These are phyloP conservation scores for Cladosporium sp. DNA, from an alignment of 2,329 filamentous ascomycete species.

Conservation along the genomic window DNA sequence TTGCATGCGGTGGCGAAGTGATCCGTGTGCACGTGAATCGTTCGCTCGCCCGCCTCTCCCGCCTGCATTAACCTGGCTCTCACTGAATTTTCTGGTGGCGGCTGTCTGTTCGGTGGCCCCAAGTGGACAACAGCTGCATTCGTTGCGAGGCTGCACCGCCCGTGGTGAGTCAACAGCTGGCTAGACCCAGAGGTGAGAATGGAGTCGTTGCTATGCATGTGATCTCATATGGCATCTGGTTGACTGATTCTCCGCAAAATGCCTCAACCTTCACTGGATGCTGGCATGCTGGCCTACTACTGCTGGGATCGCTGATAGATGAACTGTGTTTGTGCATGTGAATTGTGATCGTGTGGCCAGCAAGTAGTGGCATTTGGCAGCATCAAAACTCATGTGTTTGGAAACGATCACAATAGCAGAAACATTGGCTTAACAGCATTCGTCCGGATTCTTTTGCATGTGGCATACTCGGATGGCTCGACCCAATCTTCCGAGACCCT, in stretches of 20 bases:
- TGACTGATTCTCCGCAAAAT: slow-evolving; percentile 11
- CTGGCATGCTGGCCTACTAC: neutral
- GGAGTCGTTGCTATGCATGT: slow-evolving; percentile 8
- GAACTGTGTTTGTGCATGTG: too few species aligned
- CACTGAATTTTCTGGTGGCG: slow-evolving; percentile 9
- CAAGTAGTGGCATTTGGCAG: too few species aligned
- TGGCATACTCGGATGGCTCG: neutral
- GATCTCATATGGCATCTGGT: slow-evolving; percentile 1
- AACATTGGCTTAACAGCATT: too few species aligned
- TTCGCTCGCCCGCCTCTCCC: slow-evolving; percentile 2
- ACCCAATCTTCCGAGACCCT: neutral
- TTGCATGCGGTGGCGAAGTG: slow-evolving; percentile 10
- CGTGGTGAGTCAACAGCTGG: neutral
- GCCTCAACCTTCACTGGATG: slow-evolving; percentile 4
- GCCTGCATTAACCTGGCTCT: slow-evolving; percentile 1
- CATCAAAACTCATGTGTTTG: too few species aligned
- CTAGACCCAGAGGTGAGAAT: neutral
- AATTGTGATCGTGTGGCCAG: too few species aligned
- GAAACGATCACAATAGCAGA: too few species aligned
- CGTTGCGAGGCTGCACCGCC: neutral
- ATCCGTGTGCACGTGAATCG: slow-evolving; percentile 10
- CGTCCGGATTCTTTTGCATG: neutral
- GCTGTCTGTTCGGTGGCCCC: neutral
- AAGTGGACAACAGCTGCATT: neutral
- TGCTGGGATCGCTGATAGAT: too few species aligned